Evolutionary conservation across 495 filamentous ascomycete species (phyloP).

Genomic region (Penicillium goetzii): DNA sequence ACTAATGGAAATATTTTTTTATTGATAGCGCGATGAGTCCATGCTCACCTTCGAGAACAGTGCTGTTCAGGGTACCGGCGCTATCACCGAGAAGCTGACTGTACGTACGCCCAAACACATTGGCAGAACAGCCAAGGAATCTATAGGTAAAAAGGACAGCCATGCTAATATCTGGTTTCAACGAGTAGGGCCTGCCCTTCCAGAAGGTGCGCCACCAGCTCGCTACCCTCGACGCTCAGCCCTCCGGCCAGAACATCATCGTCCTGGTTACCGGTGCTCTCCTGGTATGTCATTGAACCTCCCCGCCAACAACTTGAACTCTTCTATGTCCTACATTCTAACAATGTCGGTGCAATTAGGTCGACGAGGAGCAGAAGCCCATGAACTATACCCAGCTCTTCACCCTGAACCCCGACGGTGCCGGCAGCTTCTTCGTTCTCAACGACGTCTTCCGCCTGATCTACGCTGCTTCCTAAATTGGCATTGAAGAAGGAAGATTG

Average conservation of each 20-base stretch:
- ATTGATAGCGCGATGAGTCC: slow-evolving; percentile 71
- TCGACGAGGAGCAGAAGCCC: slow-evolving; percentile 77
- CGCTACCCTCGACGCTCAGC: slow-evolving; percentile 76
- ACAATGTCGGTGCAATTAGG: slow-evolving; percentile 48
- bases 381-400: slow-evolving; percentile 88
- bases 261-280: slow-evolving; percentile 86
- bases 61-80: slow-evolving; percentile 57
- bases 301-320: not conserved
- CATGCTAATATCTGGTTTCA: slow-evolving; percentile 16
- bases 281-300: slow-evolving; percentile 57
- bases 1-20: slow-evolving; percentile 11
- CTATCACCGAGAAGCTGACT: slow-evolving; percentile 76
- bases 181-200: slow-evolving; percentile 73
- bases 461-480: slow-evolving; percentile 48
- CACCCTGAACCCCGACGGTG: slow-evolving; percentile 72
- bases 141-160: not conserved
- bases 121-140: no score
- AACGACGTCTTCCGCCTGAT: slow-evolving; percentile 93
- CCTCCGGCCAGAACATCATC: slow-evolving; percentile 66
- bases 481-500: slow-evolving; percentile 8
- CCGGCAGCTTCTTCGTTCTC: slow-evolving; percentile 76
- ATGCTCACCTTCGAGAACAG: slow-evolving; percentile 90
- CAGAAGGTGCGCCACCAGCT: slow-evolving; percentile 72
- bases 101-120: slow-evolving; percentile 51
- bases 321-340: slow-evolving; percentile 2